Evolutionary conservation across 192 early-diverging fungal genomes (phyloP).

Genomic region (Jimgerdemannia lactiflua): DNA sequence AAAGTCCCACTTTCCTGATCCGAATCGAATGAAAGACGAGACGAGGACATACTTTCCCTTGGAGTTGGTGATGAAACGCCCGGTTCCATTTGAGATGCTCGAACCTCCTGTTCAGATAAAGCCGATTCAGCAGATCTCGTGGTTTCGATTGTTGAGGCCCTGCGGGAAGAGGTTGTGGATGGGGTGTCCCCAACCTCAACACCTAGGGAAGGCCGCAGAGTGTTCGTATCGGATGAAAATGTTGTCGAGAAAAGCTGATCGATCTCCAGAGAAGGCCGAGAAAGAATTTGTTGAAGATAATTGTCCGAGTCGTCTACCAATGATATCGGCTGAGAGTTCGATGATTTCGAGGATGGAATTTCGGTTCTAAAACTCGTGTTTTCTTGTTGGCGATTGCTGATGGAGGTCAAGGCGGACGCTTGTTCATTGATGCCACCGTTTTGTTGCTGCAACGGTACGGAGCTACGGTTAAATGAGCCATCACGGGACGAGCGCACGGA

Average conservation of each 20-base stretch:
- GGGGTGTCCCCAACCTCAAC: not conserved
- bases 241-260: not conserved
- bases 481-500: not conserved
- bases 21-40: not conserved
- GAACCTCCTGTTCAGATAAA: not conserved
- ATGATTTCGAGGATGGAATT: not conserved
- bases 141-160: not conserved
- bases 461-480: not conserved
- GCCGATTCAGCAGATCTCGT: not conserved
- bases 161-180: not conserved
- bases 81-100: not conserved
- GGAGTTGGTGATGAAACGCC: not conserved
- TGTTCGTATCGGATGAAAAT: not conserved
- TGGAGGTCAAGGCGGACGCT: not conserved
- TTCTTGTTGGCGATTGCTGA: not conserved
- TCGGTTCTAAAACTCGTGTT: not conserved
- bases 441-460: not conserved
- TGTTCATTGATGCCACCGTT: not conserved
- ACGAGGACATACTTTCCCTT: not conserved
- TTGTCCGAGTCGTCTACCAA: not conserved
- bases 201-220: not conserved
- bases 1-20: not conserved
- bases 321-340: not conserved
- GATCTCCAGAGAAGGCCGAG: not conserved
- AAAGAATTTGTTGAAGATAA: not conserved